Percentiles rank a stretch among this genome's conserved stretches.
Evolutionary conservation across 164 flowering plant species (phyloP).

Genomic region (Chloranthus sessilifolius): DNA sequence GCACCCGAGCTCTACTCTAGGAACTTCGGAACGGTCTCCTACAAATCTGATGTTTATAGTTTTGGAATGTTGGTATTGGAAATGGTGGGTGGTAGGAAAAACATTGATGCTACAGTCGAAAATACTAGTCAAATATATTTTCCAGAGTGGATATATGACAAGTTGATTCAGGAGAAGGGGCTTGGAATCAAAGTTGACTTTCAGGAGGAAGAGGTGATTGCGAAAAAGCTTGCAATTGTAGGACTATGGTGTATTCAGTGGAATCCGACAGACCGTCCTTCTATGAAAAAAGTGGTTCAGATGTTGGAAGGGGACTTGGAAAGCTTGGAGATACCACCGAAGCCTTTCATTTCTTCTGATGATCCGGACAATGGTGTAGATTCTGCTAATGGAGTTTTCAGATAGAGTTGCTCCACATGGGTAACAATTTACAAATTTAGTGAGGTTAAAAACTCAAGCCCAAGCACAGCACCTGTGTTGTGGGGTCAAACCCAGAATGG

Average conservation of each 20-base stretch:
- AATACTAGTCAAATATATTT: constrained; percentile 3
- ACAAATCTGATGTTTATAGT: constrained; percentile 10
- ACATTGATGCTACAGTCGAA: not conserved
- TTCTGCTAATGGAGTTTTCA: no score
- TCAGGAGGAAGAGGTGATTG: constrained; percentile 4
- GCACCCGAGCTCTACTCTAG: constrained; percentile 2
- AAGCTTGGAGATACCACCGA: constrained; percentile 13
- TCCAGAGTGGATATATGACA: constrained; percentile 2
- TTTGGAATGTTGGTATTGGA: constrained; percentile 4
- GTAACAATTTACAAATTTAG: no score
- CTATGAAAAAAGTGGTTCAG: constrained; percentile 8
- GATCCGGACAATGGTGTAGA: no score
- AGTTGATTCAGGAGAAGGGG: not conserved
- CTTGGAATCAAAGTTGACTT: not conserved
- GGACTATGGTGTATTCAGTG: constrained; percentile 18
- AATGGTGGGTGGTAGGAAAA: not conserved
- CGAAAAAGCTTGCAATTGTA: constrained; percentile 11
- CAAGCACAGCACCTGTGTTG: no score
- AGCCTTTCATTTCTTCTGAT: constrained; percentile 4
- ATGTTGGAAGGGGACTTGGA: constrained; percentile 11
- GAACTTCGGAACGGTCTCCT: constrained; percentile 4
- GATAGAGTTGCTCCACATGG: no score
- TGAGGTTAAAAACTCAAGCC: no score
- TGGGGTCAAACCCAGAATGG: no score
- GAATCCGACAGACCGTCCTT: constrained; percentile 13